Conservation (phyloP, 495 filamentous ascomycete species). For the Xylaria sp. region DNA sequence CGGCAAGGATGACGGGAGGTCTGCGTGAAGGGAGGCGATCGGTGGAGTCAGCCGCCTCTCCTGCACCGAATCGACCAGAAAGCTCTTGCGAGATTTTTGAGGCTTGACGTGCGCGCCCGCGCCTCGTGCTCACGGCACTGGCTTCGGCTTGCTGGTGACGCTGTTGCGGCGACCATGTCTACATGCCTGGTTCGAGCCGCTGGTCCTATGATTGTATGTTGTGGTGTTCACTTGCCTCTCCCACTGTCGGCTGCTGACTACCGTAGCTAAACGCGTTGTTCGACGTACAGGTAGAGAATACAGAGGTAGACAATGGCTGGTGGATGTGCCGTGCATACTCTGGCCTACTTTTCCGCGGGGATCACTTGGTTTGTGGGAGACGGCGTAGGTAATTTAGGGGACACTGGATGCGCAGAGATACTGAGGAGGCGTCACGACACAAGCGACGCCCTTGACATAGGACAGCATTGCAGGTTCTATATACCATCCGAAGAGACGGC, state of each 20-base stretch:
- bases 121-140: background rate
- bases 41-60: background rate
- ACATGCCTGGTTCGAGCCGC: background rate
- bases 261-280: background rate
- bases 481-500: background rate
- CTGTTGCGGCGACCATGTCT: background rate
- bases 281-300: background rate
- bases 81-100: background rate
- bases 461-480: background rate
- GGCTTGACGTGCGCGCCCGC: no score
- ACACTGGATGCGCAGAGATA: background rate
- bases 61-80: no score
- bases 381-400: background rate
- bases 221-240: background rate
- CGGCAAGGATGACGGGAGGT: background rate
- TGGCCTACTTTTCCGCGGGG: background rate
- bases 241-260: background rate
- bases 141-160: background rate
- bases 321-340: background rate
- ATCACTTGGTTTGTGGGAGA: background rate
- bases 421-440: background rate
- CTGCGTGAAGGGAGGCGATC: slow-evolving; percentile 9
- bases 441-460: background rate
- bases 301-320: background rate
- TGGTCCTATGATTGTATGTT: background rate